phyloP scores from a whole-genome alignment of 108 stramenopile species.

The Skeletonema menzelii region DNA sequence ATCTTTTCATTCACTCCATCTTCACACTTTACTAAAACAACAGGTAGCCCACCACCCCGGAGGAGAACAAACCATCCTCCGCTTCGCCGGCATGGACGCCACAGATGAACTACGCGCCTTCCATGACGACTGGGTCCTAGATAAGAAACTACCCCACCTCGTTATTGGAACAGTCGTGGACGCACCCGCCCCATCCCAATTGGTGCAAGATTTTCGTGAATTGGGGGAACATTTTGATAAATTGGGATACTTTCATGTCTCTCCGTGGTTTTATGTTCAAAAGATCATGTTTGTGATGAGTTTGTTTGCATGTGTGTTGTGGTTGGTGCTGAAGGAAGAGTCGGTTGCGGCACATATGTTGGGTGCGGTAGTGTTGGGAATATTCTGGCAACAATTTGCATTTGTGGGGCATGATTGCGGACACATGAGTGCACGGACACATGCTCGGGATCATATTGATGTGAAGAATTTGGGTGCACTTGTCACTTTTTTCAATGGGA shows the following conservation, averaged over 20 bases:
- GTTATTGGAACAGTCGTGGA: slow-evolving; percentile 62
- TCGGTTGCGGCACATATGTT: slow-evolving; percentile 16
- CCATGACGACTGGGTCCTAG: slow-evolving; percentile 60
- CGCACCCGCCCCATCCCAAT: slow-evolving; percentile 21
- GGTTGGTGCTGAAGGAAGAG: slow-evolving; percentile 20
- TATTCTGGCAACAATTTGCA: slow-evolving; percentile 93
- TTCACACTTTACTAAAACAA: background rate
- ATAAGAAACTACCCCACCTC: slow-evolving; percentile 53
- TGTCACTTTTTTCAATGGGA: slow-evolving; percentile 68
- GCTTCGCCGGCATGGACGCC: slow-evolving; percentile 74
- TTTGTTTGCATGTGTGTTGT: slow-evolving; percentile 22
- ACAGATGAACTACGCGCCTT: slow-evolving; percentile 74
- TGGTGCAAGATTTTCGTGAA: slow-evolving; percentile 59
- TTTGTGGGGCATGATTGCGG: slow-evolving; percentile 92
- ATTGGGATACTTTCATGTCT: slow-evolving; percentile 45
- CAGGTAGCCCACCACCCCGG: slow-evolving; percentile 63
- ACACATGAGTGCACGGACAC: slow-evolving; percentile 76
- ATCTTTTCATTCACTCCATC: background rate
- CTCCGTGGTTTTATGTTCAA: slow-evolving; percentile 28
- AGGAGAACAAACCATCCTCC: slow-evolving; percentile 61
- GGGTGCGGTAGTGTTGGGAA: slow-evolving; percentile 44
- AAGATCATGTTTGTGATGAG: slow-evolving; percentile 32
- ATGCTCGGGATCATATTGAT: slow-evolving; percentile 58
- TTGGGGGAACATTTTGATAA: slow-evolving; percentile 50
- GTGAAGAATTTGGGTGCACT: slow-evolving; percentile 52